Percentiles rank a stretch among this genome's conserved stretches.
These are phyloP conservation scores for Gossypium herbaceum DNA, from an alignment of 345 rosid genomes.

Conservation along the genomic window DNA sequence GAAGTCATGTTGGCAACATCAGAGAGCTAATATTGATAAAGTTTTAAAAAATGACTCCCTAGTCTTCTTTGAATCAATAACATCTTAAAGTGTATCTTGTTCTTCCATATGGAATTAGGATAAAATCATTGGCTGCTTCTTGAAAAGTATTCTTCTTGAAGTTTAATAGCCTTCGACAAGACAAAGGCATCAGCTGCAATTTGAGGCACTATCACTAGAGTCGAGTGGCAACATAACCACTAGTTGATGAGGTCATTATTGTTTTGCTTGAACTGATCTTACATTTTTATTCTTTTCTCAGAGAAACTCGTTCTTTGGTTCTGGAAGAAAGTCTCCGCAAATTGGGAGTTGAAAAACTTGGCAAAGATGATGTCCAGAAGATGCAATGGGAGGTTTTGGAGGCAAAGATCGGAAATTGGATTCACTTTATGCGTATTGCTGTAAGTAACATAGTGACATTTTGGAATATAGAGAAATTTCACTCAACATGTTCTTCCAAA, in stretches of 20 bases:
- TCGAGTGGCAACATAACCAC: background rate
- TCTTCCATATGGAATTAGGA: background rate
- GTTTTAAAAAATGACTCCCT: background rate
- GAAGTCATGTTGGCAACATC: background rate
- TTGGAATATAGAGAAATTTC: background rate
- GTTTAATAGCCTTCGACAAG: too few relatives aligned
- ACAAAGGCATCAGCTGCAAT: background rate
- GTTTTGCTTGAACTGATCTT: slow-evolving; percentile 1
- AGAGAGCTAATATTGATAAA: background rate
- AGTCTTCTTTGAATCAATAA: background rate
- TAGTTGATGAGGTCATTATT: background rate
- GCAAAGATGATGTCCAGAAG: slow-evolving; percentile 96
- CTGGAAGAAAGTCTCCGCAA: slow-evolving; percentile 84
- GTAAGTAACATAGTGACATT: slow-evolving; percentile 52
- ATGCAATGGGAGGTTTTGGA: slow-evolving; percentile 99
- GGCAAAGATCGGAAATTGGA: slow-evolving; percentile 97
- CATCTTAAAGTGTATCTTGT: background rate
- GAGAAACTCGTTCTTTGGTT: slow-evolving; percentile 79
- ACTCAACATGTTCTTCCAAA: slow-evolving; percentile 1
- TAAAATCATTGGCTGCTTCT: too few relatives aligned
- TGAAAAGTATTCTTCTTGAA: too few relatives aligned
- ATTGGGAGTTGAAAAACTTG: slow-evolving; percentile 92
- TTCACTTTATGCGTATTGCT: slow-evolving; percentile 97
- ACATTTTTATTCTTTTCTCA: slow-evolving; percentile 24
- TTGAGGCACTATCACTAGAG: background rate